These are phyloP conservation scores for Clarireedia paspali DNA, from an alignment of 2,329 filamentous ascomycete genomes.

Conservation along the genomic window DNA sequence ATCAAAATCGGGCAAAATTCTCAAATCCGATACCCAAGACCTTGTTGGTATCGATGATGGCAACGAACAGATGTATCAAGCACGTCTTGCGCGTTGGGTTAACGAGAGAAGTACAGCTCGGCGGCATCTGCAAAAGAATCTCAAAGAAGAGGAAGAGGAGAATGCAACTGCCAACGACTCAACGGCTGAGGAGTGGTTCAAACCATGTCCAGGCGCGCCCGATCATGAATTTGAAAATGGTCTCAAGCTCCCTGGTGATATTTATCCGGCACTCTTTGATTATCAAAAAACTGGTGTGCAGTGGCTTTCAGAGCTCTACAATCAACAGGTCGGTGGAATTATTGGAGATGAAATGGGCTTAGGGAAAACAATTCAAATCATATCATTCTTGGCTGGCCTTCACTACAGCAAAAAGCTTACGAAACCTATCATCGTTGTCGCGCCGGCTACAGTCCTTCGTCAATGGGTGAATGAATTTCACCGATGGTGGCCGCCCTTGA, in stretches of 20 bases:
- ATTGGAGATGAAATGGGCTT: conserved; percentile 97
- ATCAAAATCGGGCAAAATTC: conserved; percentile 13
- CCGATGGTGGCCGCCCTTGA: conserved; percentile 97
- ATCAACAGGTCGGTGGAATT: conserved; percentile 85
- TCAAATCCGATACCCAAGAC: conserved; percentile 29
- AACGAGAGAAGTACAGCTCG: conserved; percentile 53
- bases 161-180: conserved; percentile 35
- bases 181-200: conserved; percentile 63
- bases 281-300: conserved; percentile 97
- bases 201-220: conserved; percentile 73
- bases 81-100: conserved; percentile 69
- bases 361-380: conserved; percentile 84
- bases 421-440: conserved; percentile 84
- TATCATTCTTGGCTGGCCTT: conserved; percentile 64
- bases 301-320: conserved; percentile 90
- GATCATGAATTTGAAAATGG: conserved; percentile 67
- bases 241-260: conserved; percentile 81
- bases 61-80: conserved; percentile 72
- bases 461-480: conserved; percentile 99
- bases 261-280: conserved; percentile 85
- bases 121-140: conserved; percentile 30
- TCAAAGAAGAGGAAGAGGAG: conserved; percentile 32
- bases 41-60: conserved; percentile 67
- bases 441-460: conserved; percentile 87
- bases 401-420: conserved; percentile 84